Base-by-base conservation (phyloP, 768 basidiomycete species). In the Paxillus rubicundulus region DNA sequence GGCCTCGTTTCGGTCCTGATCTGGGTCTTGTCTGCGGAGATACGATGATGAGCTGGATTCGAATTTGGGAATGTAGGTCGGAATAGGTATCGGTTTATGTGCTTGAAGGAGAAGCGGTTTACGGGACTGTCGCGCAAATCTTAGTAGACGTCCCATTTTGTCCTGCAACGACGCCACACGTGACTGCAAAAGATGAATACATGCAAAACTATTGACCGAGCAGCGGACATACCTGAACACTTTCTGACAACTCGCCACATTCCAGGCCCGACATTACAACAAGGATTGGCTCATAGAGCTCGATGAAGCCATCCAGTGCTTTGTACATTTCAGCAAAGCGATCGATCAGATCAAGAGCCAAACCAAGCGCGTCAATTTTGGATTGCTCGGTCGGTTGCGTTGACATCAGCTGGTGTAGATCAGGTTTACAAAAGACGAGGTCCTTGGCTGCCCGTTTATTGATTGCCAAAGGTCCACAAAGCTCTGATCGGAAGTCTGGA, bases 41-140 rank as follows among this genome's bases (percentile, higher is more conserved):
- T 89, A 91, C 39, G 82, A 86, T 6, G 91, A 92, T 1, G 81
- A 81, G 2, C 78, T 76, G 9, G 76, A 70, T 61, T 95, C 94
- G 71, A 99, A 99, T 68, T 94, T 96, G 63, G 97, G 97, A 21
- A 92, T 79, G 70, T 92, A 94, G 0, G 93, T 82, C 4, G 93
- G 83, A 59, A 99, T 98, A 5, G 97, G 92, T 42, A 98, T 96
- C 0, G 94, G 91, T 68, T 95, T 97, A 76, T 98, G 96, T 3
- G 88, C 79, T 74, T 99, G 97, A 18, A 98, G 79, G 2, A 70
- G 74, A 27, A 99, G 83, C 1, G 97, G 92, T 47, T 74, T 79
- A 34, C 97, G 87, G 0, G 82, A 75, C 70, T 87, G 81, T 10
- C 68, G 74, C 1, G 91, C 74, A 62, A 95, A 90, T 59, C 84